These are phyloP conservation scores for Albatrellus sp. DNA, from an alignment of 1,284 basidiomycete species.

Conservation along the genomic window DNA sequence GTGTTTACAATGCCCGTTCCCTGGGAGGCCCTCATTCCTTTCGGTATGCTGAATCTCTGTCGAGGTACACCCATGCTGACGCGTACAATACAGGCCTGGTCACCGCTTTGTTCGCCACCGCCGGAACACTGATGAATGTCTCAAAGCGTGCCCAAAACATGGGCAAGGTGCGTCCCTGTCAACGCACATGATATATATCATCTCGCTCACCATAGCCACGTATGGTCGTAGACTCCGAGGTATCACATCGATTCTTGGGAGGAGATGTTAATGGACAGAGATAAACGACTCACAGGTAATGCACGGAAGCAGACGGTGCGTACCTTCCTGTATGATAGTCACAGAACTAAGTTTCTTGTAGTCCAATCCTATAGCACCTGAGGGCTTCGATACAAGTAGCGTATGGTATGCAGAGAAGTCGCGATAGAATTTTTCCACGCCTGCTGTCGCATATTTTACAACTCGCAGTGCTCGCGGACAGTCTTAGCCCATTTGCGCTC, in stretches of 20 bases:
- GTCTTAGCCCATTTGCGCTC: too few relatives aligned
- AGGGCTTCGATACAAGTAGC: slow-evolving; percentile 67
- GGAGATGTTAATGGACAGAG: slow-evolving; percentile 89
- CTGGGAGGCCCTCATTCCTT: slow-evolving; percentile 91
- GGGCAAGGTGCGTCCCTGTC: slow-evolving; percentile 61
- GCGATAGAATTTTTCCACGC: slow-evolving; percentile 8
- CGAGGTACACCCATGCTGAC: neutral
- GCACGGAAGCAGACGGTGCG: slow-evolving; percentile 74
- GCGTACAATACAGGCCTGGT: slow-evolving; percentile 48
- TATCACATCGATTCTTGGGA: slow-evolving; percentile 86
- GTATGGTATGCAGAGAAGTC: slow-evolving; percentile 61
- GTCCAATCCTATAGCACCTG: slow-evolving; percentile 64
- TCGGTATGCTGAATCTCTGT: slow-evolving; percentile 41
- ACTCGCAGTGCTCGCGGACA: neutral
- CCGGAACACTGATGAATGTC: slow-evolving; percentile 74
- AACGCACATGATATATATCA: neutral
- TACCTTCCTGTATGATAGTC: slow-evolving; percentile 9
- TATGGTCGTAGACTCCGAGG: slow-evolving; percentile 52
- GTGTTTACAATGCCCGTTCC: slow-evolving; percentile 71
- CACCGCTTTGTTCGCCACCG: slow-evolving; percentile 79
- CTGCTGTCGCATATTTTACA: slow-evolving; percentile 1
- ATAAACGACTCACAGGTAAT: slow-evolving; percentile 81
- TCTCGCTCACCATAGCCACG: neutral
- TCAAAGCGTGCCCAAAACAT: slow-evolving; percentile 74
- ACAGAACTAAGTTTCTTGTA: slow-evolving; percentile 18